A percentile compares a stretch with the other conserved stretches of the same genome.
These are phyloP conservation scores for Hamiltosporidium tvaerminnensis DNA, from an alignment of 371 early-diverging fungal genomes.

Conservation along the genomic window DNA sequence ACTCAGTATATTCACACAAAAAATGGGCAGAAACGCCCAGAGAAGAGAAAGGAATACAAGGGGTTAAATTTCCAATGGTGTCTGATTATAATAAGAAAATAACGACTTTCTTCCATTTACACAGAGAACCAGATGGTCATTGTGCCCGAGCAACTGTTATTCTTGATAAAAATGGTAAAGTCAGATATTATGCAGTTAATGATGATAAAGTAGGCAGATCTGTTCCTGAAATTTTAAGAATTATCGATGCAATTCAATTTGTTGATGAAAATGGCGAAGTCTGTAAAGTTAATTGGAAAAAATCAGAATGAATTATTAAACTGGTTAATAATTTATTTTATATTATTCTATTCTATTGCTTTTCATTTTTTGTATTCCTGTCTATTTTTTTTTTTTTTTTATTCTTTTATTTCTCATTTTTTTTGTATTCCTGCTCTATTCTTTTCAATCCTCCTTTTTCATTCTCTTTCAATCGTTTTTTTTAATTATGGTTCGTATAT, in stretches of 20 bases:
- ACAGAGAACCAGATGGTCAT: slow-evolving; percentile 27
- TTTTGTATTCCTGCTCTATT: background rate
- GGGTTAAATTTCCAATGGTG: slow-evolving; percentile 42
- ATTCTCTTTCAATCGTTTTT: background rate
- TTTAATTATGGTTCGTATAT: background rate
- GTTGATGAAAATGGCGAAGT: too few relatives aligned
- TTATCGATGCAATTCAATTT: slow-evolving; percentile 7
- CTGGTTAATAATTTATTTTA: too few relatives aligned
- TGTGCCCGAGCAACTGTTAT: slow-evolving; percentile 43
- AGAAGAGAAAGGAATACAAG: slow-evolving; percentile 39
- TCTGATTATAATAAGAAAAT: slow-evolving; percentile 36
- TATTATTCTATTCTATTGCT: background rate
- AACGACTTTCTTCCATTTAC: slow-evolving; percentile 23
- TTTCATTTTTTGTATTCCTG: background rate
- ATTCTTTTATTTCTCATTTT: background rate
- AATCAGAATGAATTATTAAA: too few relatives aligned
- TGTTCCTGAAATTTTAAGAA: slow-evolving; percentile 38
- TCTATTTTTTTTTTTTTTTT: background rate
- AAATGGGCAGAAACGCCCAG: slow-evolving; percentile 39
- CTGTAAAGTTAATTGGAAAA: too few relatives aligned
- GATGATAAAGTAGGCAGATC: slow-evolving; percentile 46
- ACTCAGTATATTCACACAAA: slow-evolving; percentile 48
- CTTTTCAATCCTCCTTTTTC: background rate
- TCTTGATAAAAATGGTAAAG: slow-evolving; percentile 21
- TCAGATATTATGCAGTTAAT: slow-evolving; percentile 29